Conservation (phyloP, 768 basidiomycete genomes). For the Termitomyces sp. region DNA sequence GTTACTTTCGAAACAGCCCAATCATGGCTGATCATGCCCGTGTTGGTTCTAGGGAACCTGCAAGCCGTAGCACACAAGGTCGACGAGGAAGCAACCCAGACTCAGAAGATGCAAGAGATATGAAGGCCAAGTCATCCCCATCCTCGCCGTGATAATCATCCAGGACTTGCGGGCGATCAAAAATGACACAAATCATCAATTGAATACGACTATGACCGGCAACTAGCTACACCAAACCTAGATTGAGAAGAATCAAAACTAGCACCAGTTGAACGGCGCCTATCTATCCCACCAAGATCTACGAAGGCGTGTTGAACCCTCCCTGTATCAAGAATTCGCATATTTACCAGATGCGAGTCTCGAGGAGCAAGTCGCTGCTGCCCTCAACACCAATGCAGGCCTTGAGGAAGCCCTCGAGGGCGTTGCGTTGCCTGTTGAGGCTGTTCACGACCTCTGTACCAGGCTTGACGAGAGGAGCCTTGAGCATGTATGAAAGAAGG, state of each 20-base stretch:
- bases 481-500: constrained; percentile 94
- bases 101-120: too few relatives aligned
- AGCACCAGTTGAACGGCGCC: not conserved
- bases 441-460: constrained; percentile 94
- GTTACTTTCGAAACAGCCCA: too few relatives aligned
- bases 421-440: constrained; percentile 90
- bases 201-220: not conserved
- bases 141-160: too few relatives aligned
- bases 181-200: too few relatives aligned
- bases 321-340: not conserved
- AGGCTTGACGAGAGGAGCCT: constrained; percentile 95
- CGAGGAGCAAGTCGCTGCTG: constrained; percentile 77
- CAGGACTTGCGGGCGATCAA: too few relatives aligned
- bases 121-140: too few relatives aligned
- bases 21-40: too few relatives aligned
- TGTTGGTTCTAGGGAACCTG: too few relatives aligned
- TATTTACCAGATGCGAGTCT: constrained; percentile 82
- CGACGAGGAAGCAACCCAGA: too few relatives aligned
- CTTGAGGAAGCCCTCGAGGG: constrained; percentile 90
- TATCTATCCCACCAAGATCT: not conserved
- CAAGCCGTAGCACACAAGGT: too few relatives aligned
- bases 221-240: not conserved
- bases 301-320: constrained; percentile 8
- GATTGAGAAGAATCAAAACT: too few relatives aligned
- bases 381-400: constrained; percentile 88